Conservation (phyloP, 345 rosid species). For the Salix suchowensis region DNA sequence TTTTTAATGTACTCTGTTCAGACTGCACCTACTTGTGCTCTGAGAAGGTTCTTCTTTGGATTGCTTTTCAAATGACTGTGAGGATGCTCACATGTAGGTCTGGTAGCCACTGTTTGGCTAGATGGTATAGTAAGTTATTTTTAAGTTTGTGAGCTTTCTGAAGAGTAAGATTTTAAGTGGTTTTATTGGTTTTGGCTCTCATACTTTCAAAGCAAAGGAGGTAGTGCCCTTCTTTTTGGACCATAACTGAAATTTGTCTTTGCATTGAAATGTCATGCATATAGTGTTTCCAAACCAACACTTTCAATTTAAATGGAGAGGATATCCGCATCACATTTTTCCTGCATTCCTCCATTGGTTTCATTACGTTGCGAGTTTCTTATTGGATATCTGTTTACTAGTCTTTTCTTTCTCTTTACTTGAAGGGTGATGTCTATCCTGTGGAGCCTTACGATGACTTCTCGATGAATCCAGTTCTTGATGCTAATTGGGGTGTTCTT, state of each 20-base stretch:
- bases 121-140: neutral
- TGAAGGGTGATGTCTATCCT: constrained; percentile 92
- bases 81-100: neutral
- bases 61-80: neutral
- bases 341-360: neutral
- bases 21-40: neutral
- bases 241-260: too few species aligned
- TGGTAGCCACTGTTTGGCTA: neutral
- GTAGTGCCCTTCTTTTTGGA: too few species aligned
- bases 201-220: too few species aligned
- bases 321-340: neutral
- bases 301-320: too few species aligned
- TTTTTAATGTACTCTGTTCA: neutral
- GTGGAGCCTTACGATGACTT: constrained; percentile 60
- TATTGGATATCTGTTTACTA: neutral
- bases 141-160: neutral
- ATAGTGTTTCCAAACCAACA: too few species aligned
- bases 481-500: constrained; percentile 93
- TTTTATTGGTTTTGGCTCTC: neutral
- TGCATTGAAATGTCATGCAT: too few species aligned
- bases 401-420: constrained; percentile 1
- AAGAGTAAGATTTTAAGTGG: neutral
- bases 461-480: constrained; percentile 55
- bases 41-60: neutral
- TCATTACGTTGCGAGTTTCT: constrained; percentile 1